phyloP scores from a whole-genome alignment of 2,329 filamentous ascomycete genomes.

The Westerdykella aurantiaca region DNA sequence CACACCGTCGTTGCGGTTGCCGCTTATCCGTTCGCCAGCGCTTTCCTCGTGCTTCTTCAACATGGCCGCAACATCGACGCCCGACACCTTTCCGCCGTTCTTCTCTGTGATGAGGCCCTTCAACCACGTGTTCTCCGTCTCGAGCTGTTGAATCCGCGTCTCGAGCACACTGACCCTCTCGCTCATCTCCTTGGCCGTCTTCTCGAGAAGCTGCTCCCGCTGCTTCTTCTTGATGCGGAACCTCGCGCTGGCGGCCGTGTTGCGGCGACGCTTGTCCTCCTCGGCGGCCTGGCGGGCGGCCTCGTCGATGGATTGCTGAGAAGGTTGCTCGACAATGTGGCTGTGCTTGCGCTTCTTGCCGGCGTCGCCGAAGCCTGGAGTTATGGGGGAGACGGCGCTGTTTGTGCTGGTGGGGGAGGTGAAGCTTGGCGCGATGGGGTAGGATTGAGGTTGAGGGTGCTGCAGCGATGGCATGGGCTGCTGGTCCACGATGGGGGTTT shows the following conservation, averaged over 20 bases:
- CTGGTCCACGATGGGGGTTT: slow-evolving; percentile 28
- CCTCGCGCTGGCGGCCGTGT: slow-evolving; percentile 49
- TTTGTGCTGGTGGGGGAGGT: slow-evolving; percentile 17
- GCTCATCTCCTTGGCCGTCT: slow-evolving; percentile 47
- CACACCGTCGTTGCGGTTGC: slow-evolving; percentile 34
- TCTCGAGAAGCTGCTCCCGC: slow-evolving; percentile 48
- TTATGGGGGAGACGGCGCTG: slow-evolving; percentile 25
- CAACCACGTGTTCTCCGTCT: slow-evolving; percentile 51
- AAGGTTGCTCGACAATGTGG: neutral
- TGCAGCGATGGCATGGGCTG: slow-evolving; percentile 21
- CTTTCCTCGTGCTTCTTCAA: slow-evolving; percentile 32
- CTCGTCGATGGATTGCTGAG: slow-evolving; percentile 40
- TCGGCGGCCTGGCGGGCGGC: slow-evolving; percentile 44
- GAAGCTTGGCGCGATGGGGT: slow-evolving; percentile 23
- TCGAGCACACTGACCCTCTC: slow-evolving; percentile 44
- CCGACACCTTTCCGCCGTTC: slow-evolving; percentile 34
- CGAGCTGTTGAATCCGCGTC: slow-evolving; percentile 44
- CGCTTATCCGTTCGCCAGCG: slow-evolving; percentile 31
- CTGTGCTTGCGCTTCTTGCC: slow-evolving; percentile 44
- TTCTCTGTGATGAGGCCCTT: slow-evolving; percentile 49
- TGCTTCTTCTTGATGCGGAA: slow-evolving; percentile 54
- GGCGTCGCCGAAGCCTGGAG: slow-evolving; percentile 22
- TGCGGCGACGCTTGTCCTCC: slow-evolving; percentile 50
- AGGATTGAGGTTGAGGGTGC: slow-evolving; percentile 21
- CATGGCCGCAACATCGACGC: slow-evolving; percentile 28